Percentiles rank a stretch among this genome's conserved stretches.
phyloP scores from a whole-genome alignment of 2,329 filamentous ascomycete species.

The Fusarium avenaceum region DNA sequence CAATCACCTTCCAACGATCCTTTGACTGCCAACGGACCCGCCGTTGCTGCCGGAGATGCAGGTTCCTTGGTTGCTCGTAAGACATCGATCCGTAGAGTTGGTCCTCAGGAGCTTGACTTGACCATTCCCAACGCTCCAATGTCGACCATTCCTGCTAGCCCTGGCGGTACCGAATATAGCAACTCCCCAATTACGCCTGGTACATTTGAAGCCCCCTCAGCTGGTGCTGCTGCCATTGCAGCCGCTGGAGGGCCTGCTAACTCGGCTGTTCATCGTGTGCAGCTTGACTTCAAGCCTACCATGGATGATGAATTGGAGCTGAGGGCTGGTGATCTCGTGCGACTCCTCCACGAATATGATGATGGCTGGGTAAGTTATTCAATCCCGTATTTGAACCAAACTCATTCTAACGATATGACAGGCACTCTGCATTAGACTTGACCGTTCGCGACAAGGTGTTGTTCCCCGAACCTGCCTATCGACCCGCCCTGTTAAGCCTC shows the following conservation, averaged over 20 bases:
- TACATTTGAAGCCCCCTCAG: constrained; percentile 57
- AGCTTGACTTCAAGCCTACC: constrained; percentile 93
- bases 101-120: constrained; percentile 66
- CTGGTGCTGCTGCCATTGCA: constrained; percentile 71
- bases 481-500: constrained; percentile 89
- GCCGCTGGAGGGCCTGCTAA: constrained; percentile 71
- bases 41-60: constrained; percentile 52
- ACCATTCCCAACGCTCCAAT: constrained; percentile 59
- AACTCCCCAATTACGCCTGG: constrained; percentile 66
- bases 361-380: constrained; percentile 87
- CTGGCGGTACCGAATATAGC: constrained; percentile 74
- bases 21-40: constrained; percentile 56
- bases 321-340: constrained; percentile 83
- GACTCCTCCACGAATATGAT: constrained; percentile 94
- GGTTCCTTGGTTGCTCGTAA: constrained; percentile 63
- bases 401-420: constrained; percentile 57
- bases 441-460: constrained; percentile 92
- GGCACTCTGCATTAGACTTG: constrained; percentile 91
- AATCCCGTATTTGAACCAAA: not conserved
- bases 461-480: constrained; percentile 94
- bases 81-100: constrained; percentile 68
- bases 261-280: constrained; percentile 86
- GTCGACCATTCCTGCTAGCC: constrained; percentile 65
- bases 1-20: constrained; percentile 52
- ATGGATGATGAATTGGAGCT: constrained; percentile 93